Base-by-base conservation (phyloP, 208 protist genomes). In the Acanthamoeba culbertsoni region DNA sequence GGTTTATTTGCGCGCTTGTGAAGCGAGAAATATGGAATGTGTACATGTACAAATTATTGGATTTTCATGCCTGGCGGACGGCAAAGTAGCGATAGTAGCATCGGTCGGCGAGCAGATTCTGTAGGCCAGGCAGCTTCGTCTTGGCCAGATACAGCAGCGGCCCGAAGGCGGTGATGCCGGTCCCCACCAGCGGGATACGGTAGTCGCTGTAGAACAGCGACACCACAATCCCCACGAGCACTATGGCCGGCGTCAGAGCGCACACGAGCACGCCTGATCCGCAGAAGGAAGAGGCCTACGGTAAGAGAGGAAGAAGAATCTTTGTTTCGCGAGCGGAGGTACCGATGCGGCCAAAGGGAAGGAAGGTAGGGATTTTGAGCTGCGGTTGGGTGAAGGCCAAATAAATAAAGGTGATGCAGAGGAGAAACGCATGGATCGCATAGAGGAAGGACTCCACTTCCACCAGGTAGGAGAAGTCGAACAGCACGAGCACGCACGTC, bases 371-470 rank as follows among this genome's bases (percentile, higher is more conserved):
- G 0, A 59, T 65, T 20, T 63, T n/a, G 51, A 89, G 79, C 4
- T 65, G 51, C 26, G 79, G 79, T 35, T 65, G 46, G 35, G 8
- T 65, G 51, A 89, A 68, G 79, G 51, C 31, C 37, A 89, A 35
- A 35, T 35, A 35, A 26, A 65, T 59, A n/a, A 89, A 89, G n/a
- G 79, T 68, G 45, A 31, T 0, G 53, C 79, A 89, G 79, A 89
- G 79, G 79, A 89, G 46, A 35, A 89, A 48, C 48, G 79, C 79
- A 51, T 89, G 79, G 31, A 55, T 28, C 48, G 51, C 33, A 33
- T 89, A 89, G 79, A 89, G 79, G 37, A 89, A 89, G 51, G 79
- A 89, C 53, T 89, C 79, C 16, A 89, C 55, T 51, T 89, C 51
- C 28, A 89, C 79, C 79, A 89, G 79, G 51, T 68, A 59, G 51